phyloP scores from a whole-genome alignment of 495 filamentous ascomycete species.

The Penicillium canariense region DNA sequence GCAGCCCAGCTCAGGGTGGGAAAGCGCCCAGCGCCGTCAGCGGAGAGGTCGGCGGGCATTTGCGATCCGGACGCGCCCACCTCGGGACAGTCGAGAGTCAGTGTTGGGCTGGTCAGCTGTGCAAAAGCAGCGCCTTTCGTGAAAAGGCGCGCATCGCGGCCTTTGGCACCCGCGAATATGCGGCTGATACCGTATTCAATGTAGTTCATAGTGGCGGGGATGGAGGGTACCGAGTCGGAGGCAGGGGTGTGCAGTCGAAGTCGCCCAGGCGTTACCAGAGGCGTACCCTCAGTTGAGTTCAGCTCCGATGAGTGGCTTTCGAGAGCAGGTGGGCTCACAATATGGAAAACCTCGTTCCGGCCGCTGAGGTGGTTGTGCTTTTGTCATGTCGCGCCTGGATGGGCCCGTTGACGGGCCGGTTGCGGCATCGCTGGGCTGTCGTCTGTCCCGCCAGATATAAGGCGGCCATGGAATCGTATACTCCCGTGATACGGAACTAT shows the following conservation, averaged over 20 bases:
- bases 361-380: neutral
- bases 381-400: neutral
- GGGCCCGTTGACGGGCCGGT: slow-evolving; percentile 10
- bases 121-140: slow-evolving; percentile 44
- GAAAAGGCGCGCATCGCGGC: slow-evolving; percentile 48
- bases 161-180: slow-evolving; percentile 33
- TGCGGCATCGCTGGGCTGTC: neutral
- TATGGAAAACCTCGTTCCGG: neutral
- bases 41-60: slow-evolving; percentile 40
- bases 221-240: too few species aligned
- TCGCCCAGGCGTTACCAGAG: neutral
- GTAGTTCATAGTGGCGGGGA: slow-evolving; percentile 23
- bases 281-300: neutral
- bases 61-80: slow-evolving; percentile 40
- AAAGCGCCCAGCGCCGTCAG: slow-evolving; percentile 41
- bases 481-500: too few species aligned
- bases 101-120: slow-evolving; percentile 35
- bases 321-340: neutral
- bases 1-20: slow-evolving; percentile 43
- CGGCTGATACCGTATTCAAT: slow-evolving; percentile 40
- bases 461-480: too few species aligned
- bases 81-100: slow-evolving; percentile 45
- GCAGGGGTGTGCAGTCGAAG: too few species aligned
- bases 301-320: neutral
- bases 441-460: too few species aligned